Conservation (phyloP, 306 rosid genomes). For the Castanopsis chinensis region DNA sequence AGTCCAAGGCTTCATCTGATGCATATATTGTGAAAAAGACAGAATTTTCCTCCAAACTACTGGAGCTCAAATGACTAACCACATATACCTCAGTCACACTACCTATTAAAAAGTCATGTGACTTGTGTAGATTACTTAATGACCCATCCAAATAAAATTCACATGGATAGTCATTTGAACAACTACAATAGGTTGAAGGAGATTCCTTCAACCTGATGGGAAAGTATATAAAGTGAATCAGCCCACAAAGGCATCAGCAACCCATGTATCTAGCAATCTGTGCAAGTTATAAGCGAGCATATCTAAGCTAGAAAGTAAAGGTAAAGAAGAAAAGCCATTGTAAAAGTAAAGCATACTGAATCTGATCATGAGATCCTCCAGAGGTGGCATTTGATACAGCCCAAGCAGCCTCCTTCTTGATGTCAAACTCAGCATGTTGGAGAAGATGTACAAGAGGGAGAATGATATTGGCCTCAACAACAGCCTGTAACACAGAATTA, state of each 20-base stretch:
- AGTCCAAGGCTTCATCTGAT: background rate
- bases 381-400: constrained; percentile 72
- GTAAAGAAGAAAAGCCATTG: background rate
- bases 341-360: constrained; percentile 43
- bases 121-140: no score
- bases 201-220: background rate
- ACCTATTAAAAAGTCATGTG: no score
- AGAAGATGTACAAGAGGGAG: constrained; percentile 60
- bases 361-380: constrained; percentile 69
- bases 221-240: background rate
- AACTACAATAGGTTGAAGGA: no score
- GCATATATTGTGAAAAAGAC: background rate
- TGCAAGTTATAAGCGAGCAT: background rate
- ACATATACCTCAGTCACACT: no score
- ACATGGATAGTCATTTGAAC: no score
- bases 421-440: constrained; percentile 58
- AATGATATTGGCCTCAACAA: constrained; percentile 53
- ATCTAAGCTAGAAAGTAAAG: background rate
- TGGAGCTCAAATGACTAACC: no score
- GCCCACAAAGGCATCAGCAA: background rate
- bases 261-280: background rate
- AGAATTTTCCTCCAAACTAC: no score
- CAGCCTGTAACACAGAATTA: constrained; percentile 47
- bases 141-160: no score
- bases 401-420: constrained; percentile 84